Conservation (phyloP, 306 rosid species). For the Gillenia trifoliata region DNA sequence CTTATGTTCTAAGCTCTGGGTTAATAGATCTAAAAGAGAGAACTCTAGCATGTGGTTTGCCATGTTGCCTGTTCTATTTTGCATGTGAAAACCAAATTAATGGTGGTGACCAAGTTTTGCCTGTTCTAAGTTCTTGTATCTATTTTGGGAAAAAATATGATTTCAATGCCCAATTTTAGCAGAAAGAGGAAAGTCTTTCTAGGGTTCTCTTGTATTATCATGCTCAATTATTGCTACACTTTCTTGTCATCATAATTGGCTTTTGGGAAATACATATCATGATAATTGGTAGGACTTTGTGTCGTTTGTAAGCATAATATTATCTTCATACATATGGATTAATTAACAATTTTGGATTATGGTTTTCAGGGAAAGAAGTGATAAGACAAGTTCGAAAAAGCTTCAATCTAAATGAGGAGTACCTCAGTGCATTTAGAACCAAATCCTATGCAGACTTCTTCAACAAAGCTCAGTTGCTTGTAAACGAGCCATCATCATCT, state of each 20-base stretch:
- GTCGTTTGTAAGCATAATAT: too few species aligned
- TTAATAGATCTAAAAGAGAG: background rate
- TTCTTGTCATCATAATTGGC: too few species aligned
- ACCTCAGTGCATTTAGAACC: conserved; percentile 43
- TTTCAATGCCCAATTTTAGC: background rate
- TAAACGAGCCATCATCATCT: conserved; percentile 28
- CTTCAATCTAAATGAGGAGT: conserved; percentile 47
- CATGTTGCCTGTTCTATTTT: background rate
- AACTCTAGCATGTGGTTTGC: background rate
- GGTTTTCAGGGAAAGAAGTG: conserved; percentile 24
- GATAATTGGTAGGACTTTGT: too few species aligned
- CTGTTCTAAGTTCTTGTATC: too few species aligned
- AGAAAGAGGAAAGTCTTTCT: background rate
- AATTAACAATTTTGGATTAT: background rate
- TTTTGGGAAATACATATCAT: too few species aligned
- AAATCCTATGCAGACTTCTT: conserved; percentile 46
- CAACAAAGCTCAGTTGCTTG: conserved; percentile 35
- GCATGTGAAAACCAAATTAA: background rate
- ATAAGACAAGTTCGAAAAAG: conserved; percentile 17
- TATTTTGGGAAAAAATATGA: background rate
- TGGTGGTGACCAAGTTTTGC: background rate
- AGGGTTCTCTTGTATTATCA: background rate
- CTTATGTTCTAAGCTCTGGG: background rate
- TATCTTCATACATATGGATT: background rate
- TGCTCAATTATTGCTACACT: too few species aligned